Evolutionary conservation across 371 early-diverging fungal genomes (phyloP).

Genomic region (Coemansia sp.): DNA sequence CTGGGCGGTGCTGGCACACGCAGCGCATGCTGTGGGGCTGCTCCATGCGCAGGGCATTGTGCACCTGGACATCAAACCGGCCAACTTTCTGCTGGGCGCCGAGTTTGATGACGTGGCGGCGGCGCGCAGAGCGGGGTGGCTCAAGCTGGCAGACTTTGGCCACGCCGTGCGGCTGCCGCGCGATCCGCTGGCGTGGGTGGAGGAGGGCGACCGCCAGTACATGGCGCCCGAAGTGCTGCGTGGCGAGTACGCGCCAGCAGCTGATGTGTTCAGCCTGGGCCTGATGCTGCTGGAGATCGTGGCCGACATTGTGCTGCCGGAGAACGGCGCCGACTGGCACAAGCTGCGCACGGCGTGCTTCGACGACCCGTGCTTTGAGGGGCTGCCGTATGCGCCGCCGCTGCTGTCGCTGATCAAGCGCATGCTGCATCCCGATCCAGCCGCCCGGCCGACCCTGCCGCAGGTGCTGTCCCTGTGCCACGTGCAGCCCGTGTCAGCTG

Average conservation of each 20-base stretch:
- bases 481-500: background rate
- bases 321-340: conserved; percentile 85
- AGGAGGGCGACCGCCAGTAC: conserved; percentile 95
- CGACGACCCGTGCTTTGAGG: conserved; percentile 54
- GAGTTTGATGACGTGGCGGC: conserved; percentile 19
- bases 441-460: conserved; percentile 59
- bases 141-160: conserved; percentile 92
- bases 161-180: conserved; percentile 64
- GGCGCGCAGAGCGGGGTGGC: conserved; percentile 55
- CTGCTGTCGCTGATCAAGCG: conserved; percentile 62
- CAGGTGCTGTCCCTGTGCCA: conserved; percentile 46
- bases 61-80: conserved; percentile 90
- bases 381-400: conserved; percentile 42
- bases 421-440: conserved; percentile 65
- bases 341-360: conserved; percentile 75
- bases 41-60: conserved; percentile 72
- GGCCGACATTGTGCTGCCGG: conserved; percentile 77
- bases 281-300: conserved; percentile 86
- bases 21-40: conserved; percentile 70
- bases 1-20: conserved; percentile 79
- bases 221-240: conserved; percentile 91
- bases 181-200: conserved; percentile 32
- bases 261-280: conserved; percentile 95
- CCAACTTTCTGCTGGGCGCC: conserved; percentile 70
- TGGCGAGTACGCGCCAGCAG: conserved; percentile 73